A percentile compares a stretch with the other conserved stretches of the same genome.
These are phyloP conservation scores for Rutstroemia sydowiana DNA, from an alignment of 2,329 filamentous ascomycete genomes.

Conservation along the genomic window DNA sequence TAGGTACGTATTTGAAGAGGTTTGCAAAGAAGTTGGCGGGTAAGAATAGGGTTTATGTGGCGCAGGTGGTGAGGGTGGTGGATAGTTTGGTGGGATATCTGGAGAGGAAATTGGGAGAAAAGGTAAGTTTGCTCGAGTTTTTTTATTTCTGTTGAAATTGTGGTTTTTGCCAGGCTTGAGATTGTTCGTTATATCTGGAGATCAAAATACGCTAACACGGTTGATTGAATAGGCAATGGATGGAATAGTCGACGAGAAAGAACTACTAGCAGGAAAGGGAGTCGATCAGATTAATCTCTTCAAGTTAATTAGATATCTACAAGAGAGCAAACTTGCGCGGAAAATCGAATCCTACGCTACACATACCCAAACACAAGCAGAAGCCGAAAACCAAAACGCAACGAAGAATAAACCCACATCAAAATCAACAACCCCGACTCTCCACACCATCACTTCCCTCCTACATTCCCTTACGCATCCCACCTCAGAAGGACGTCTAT, in stretches of 20 bases:
- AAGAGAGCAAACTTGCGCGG: constrained; percentile 84
- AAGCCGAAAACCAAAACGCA: constrained; percentile 17
- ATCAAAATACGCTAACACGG: neutral
- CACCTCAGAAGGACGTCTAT: constrained; percentile 61
- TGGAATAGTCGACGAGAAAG: constrained; percentile 61
- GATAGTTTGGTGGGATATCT: constrained; percentile 70
- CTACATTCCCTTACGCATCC: constrained; percentile 80
- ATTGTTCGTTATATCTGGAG: no score
- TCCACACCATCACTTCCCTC: constrained; percentile 56
- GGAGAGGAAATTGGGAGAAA: constrained; percentile 41
- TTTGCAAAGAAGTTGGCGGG: constrained; percentile 87
- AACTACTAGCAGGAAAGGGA: constrained; percentile 73
- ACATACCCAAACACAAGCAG: constrained; percentile 37
- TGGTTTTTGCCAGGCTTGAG: neutral
- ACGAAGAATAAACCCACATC: constrained; percentile 11
- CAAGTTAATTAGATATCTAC: constrained; percentile 79
- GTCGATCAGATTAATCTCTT: constrained; percentile 94
- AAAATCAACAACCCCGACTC: constrained; percentile 26
- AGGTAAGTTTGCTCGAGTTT: constrained; percentile 33
- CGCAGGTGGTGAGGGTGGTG: constrained; percentile 76
- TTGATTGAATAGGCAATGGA: constrained; percentile 40
- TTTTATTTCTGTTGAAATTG: neutral
- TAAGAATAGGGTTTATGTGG: constrained; percentile 84
- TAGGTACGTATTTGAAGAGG: constrained; percentile 75
- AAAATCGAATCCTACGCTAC: constrained; percentile 87